Evolutionary conservation across 1,284 basidiomycete species (phyloP).

Genomic region (Stereum hirsutum): DNA sequence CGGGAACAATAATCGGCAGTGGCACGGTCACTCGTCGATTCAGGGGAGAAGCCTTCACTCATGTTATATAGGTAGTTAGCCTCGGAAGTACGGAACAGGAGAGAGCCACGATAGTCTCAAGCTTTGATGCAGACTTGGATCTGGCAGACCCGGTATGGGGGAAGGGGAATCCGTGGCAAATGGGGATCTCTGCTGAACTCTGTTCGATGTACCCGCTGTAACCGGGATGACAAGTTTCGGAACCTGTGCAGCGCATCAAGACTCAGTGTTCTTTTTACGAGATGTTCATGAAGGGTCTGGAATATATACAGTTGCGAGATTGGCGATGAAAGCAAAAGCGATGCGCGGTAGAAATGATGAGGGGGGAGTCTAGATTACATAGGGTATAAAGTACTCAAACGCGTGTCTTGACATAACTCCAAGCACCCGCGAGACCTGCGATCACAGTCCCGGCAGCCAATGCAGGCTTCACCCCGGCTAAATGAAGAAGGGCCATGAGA

Average conservation of each 20-base stretch:
- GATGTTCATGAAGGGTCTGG: constrained; percentile 3
- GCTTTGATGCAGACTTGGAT: constrained; percentile 6
- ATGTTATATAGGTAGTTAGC: constrained; percentile 9
- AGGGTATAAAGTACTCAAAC: constrained; percentile 32
- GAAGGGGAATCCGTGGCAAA: constrained; percentile 7
- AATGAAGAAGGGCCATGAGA: constrained; percentile 25
- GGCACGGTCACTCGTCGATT: too few relatives aligned
- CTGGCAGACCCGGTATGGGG: constrained; percentile 5
- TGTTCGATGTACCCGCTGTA: constrained; percentile 8
- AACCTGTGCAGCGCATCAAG: constrained; percentile 8
- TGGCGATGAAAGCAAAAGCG: too few relatives aligned
- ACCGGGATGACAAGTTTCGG: constrained; percentile 8
- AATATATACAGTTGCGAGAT: constrained; percentile 6
- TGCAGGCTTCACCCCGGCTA: constrained; percentile 88
- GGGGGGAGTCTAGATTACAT: constrained; percentile 16
- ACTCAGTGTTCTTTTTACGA: constrained; percentile 5
- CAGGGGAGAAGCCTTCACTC: too few relatives aligned
- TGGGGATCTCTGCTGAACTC: constrained; percentile 1
- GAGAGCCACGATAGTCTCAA: constrained; percentile 8
- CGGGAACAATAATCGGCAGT: too few relatives aligned
- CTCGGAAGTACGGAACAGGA: constrained; percentile 7
- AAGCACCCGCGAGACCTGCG: constrained; percentile 81
- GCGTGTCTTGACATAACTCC: constrained; percentile 87
- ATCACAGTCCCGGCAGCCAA: constrained; percentile 84
- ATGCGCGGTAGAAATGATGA: too few relatives aligned